These are phyloP conservation scores for Gorgonomyces haynaldii DNA, from an alignment of 192 early-diverging fungal species.

Conservation along the genomic window DNA sequence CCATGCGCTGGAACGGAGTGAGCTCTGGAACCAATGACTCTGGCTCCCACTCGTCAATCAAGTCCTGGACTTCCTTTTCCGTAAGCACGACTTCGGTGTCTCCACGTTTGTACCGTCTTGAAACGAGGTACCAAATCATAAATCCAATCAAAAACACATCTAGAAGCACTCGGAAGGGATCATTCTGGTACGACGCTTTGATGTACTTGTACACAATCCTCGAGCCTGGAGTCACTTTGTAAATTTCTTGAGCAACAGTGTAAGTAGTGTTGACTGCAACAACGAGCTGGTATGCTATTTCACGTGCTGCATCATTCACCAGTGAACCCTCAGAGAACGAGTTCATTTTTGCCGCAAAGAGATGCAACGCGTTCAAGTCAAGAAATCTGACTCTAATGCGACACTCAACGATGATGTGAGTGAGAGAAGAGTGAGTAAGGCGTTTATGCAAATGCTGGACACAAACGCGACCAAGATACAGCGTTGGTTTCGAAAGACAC, in stretches of 20 bases:
- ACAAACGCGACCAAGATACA: slow-evolving; percentile 4
- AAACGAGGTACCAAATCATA: slow-evolving; percentile 78
- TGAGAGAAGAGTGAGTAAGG: neutral
- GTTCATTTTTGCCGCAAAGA: neutral
- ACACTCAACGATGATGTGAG: neutral
- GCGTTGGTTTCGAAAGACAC: slow-evolving; percentile 1
- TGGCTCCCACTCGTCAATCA: slow-evolving; percentile 89
- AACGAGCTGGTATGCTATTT: slow-evolving; percentile 27
- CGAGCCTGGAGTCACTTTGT: slow-evolving; percentile 55
- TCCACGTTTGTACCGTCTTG: slow-evolving; percentile 67
- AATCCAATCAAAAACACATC: slow-evolving; percentile 76
- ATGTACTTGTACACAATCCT: slow-evolving; percentile 69
- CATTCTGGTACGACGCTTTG: slow-evolving; percentile 85
- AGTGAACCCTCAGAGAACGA: slow-evolving; percentile 7
- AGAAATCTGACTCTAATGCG: neutral
- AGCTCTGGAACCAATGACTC: slow-evolving; percentile 80
- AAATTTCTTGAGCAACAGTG: slow-evolving; percentile 27
- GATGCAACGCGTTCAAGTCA: neutral
- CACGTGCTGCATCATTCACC: slow-evolving; percentile 28
- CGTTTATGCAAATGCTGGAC: slow-evolving; percentile 1
- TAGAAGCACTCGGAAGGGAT: slow-evolving; percentile 76
- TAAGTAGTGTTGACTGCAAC: slow-evolving; percentile 37
- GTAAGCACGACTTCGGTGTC: slow-evolving; percentile 61
- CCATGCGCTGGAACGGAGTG: slow-evolving; percentile 45
- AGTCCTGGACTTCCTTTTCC: slow-evolving; percentile 90